Conservation (phyloP, 106 monocot genomes). For the Phalaenopsis equestris region DNA sequence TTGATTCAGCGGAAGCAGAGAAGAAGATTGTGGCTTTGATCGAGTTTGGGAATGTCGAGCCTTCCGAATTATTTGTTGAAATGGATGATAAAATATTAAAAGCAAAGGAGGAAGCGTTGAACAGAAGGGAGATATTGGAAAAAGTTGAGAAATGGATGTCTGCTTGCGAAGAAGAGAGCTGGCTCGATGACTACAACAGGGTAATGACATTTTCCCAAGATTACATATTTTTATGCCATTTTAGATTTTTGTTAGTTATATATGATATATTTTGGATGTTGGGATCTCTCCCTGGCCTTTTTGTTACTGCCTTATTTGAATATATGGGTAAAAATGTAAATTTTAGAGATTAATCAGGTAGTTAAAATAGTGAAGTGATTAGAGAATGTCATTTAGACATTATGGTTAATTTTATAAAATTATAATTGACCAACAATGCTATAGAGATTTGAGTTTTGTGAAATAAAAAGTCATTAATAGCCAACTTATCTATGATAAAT, state of each 20-base stretch:
- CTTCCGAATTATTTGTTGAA: slow-evolving; percentile 35
- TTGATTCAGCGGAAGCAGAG: slow-evolving; percentile 21
- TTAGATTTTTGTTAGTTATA: neutral
- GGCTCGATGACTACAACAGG: slow-evolving; percentile 71
- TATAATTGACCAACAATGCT: neutral
- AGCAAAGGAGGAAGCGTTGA: slow-evolving; percentile 66
- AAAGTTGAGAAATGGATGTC: slow-evolving; percentile 61
- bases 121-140: slow-evolving; percentile 62
- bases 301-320: neutral
- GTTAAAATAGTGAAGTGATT: neutral
- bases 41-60: slow-evolving; percentile 51
- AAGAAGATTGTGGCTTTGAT: slow-evolving; percentile 47
- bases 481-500: neutral
- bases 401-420: neutral
- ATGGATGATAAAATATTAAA: slow-evolving; percentile 43
- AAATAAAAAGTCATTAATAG: neutral
- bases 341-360: neutral
- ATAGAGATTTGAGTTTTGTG: neutral
- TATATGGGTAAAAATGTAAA: neutral
- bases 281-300: neutral
- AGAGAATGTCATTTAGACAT: neutral
- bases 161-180: slow-evolving; percentile 55
- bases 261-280: neutral
- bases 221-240: neutral
- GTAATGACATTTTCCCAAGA: slow-evolving; percentile 17